These are phyloP conservation scores for Bolboschoenoplectus hybrid DNA, from an alignment of 202 grass and related monocot species.

Conservation along the genomic window DNA sequence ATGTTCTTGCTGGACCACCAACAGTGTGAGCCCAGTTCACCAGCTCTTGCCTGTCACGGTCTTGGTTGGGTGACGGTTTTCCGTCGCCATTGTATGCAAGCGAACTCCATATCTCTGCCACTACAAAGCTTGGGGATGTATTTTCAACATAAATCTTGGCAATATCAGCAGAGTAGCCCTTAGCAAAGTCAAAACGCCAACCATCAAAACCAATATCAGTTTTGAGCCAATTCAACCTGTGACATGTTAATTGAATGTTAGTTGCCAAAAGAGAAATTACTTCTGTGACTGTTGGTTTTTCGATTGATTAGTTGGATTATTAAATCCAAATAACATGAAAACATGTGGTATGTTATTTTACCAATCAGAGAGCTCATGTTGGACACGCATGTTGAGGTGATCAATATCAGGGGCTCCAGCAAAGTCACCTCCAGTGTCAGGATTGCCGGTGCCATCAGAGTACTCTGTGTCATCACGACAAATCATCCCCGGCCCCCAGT, in stretches of 20 bases:
- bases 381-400: conserved; percentile 78
- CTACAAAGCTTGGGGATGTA: conserved; percentile 55
- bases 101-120: conserved; percentile 83
- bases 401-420: conserved; percentile 72
- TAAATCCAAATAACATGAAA: neutral
- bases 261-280: neutral
- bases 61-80: conserved; percentile 66
- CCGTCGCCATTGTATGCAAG: conserved; percentile 60
- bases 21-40: conserved; percentile 70
- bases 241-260: neutral
- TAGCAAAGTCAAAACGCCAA: conserved; percentile 88
- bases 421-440: conserved; percentile 69
- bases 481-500: conserved; percentile 86
- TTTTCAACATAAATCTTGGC: conserved; percentile 64
- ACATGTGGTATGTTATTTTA: neutral
- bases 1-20: conserved; percentile 56
- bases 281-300: neutral
- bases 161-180: conserved; percentile 63
- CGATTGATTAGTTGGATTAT: neutral
- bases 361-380: conserved; percentile 84
- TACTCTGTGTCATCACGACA: conserved; percentile 74
- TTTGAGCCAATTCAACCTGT: conserved; percentile 73
- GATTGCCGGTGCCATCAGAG: conserved; percentile 75
- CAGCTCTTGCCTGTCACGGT: conserved; percentile 58
- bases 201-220: conserved; percentile 75